These are phyloP conservation scores for Rosa rugosa DNA, from an alignment of 306 rosid genomes.

Conservation along the genomic window DNA sequence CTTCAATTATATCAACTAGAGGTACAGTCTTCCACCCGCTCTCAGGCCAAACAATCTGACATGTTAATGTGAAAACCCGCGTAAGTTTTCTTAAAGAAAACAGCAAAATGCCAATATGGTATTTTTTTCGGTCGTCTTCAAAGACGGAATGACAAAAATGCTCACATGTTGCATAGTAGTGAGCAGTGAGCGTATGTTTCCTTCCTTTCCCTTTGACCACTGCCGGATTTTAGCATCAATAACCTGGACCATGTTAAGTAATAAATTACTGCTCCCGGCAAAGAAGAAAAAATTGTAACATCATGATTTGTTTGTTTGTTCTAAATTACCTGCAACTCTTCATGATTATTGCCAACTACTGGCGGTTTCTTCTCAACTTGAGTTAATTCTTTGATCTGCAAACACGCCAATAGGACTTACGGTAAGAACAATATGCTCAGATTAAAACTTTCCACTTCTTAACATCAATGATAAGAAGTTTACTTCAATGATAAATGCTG, in stretches of 20 bases:
- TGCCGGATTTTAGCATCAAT: slow-evolving; percentile 69
- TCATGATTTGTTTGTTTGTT: background rate
- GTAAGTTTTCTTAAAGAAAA: slow-evolving; percentile 13
- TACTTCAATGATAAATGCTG: background rate
- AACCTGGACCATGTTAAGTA: slow-evolving; percentile 45
- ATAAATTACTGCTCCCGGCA: background rate
- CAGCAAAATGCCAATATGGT: background rate
- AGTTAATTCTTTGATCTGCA: slow-evolving; percentile 62
- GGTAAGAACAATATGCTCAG: background rate
- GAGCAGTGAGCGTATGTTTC: slow-evolving; percentile 85
- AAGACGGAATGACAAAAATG: background rate
- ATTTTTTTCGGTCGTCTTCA: background rate
- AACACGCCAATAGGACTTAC: slow-evolving; percentile 1
- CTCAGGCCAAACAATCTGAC: slow-evolving; percentile 86
- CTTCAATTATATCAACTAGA: slow-evolving; percentile 90
- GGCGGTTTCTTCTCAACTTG: slow-evolving; percentile 48
- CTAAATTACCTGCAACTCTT: slow-evolving; percentile 61
- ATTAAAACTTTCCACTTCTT: background rate
- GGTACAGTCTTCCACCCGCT: slow-evolving; percentile 96
- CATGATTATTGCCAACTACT: slow-evolving; percentile 26
- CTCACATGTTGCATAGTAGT: slow-evolving; percentile 89
- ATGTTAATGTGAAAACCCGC: slow-evolving; percentile 11
- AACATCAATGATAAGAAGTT: background rate
- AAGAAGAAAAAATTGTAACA: background rate
- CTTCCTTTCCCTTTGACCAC: slow-evolving; percentile 93